A percentile compares a stretch with the other conserved stretches of the same genome.
Conservation (phyloP, 2,329 filamentous ascomycete species). For the Pochonia chlamydosporia region DNA sequence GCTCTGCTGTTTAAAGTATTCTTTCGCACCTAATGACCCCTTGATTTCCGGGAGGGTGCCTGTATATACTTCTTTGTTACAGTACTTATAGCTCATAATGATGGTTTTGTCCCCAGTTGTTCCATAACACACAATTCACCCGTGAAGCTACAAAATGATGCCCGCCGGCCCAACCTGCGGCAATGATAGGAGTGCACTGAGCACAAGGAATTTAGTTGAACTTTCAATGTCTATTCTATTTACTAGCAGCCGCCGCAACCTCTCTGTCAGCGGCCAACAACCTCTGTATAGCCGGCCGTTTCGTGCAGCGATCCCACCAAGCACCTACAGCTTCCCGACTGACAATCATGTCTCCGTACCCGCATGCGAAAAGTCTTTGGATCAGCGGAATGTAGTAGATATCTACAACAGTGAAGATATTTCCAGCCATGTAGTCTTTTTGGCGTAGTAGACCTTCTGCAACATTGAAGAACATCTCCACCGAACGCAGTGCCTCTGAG, state of each 20-base stretch:
- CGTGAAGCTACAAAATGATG: too few relatives aligned
- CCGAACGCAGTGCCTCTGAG: constrained; percentile 26
- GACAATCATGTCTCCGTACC: constrained; percentile 29
- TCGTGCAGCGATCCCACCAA: constrained; percentile 35
- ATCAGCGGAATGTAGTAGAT: constrained; percentile 42
- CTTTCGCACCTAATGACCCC: too few relatives aligned
- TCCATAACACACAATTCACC: too few relatives aligned
- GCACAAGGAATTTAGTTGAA: too few relatives aligned
- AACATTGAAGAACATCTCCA: constrained; percentile 37
- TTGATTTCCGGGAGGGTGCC: too few relatives aligned
- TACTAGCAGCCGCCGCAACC: constrained; percentile 19
- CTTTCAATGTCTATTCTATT: constrained; percentile 17
- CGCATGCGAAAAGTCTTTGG: constrained; percentile 34
- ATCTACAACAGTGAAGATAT: constrained; percentile 36
- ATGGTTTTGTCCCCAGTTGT: too few relatives aligned
- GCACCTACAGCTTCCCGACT: constrained; percentile 29
- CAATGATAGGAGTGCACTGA: too few relatives aligned
- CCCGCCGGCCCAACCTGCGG: too few relatives aligned
- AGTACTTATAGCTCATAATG: too few relatives aligned
- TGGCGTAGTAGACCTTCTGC: constrained; percentile 32
- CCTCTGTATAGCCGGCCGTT: constrained; percentile 29
- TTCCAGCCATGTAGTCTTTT: constrained; percentile 38
- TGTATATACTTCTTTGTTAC: too few relatives aligned
- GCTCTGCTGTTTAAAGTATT: too few relatives aligned
- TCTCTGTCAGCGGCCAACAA: constrained; percentile 29